Base-by-base conservation (phyloP, 2,329 filamentous ascomycete species). In the Fonsecaea monophora region DNA sequence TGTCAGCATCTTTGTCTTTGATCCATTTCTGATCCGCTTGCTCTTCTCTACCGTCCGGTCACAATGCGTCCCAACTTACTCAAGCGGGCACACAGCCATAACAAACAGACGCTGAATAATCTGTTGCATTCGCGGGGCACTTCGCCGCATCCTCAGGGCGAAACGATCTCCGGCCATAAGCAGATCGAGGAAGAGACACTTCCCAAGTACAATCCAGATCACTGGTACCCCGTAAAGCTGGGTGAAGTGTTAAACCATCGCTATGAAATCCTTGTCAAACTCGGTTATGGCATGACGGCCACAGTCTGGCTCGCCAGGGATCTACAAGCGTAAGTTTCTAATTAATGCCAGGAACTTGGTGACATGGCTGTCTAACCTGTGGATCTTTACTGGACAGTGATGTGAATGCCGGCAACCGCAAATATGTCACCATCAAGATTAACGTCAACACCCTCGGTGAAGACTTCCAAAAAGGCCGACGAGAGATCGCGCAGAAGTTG, bases 261-360 rank as follows among this genome's bases (percentile, higher is more conserved):
- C 3, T 83, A 76, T 60, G 76, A 83, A 70, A 62, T 75, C 0
- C 61, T 82, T 0, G 73, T 76, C 0, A 83, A 83, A 64, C 70
- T 83, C 7, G 80, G 80, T 9, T 82, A 71, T 70, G 80, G 81
- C 25, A 71, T 72, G 15, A 77, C 73, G 6, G 82, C 79, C 4
- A 83, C 80, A 0, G 78, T 81, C 18, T 83, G 80, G 80, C 74
- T 83, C 13, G 79, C 79, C 4, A 75, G 74, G 37, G 77, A 82
- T 68, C 71, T 79, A 10, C 71, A 73, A 32, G 65, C 64, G 71
- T 73, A 70, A 68, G 68, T 69, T 37, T 63, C 25, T 21, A 8
- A 21, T 25, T 60, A 13, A 32, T 30, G 18, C 21, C 7, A 18
- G 35, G 32, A 37, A 10, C 1, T 6, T 38, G n/a, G 9, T 60